Evolutionary conservation across 768 basidiomycete species (phyloP).

Genomic region (Termitomyces sp.): DNA sequence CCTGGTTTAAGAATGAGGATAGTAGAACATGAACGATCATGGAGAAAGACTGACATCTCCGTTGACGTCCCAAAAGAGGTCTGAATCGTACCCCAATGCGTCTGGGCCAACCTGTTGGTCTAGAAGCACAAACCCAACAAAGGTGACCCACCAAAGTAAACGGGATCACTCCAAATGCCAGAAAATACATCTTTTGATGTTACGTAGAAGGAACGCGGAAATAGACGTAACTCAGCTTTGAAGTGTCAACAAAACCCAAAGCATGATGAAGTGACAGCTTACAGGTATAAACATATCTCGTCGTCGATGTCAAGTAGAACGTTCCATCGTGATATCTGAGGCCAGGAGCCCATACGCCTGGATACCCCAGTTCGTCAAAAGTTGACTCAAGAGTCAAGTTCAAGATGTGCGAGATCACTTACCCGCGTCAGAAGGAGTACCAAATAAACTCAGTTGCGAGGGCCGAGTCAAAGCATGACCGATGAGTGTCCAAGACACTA

Average conservation of each 20-base stretch:
- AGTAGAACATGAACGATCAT: not conserved
- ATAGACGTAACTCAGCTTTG: slow-evolving; percentile 32
- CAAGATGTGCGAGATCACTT: not conserved
- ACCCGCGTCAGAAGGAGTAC: slow-evolving; percentile 38
- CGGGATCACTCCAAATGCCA: slow-evolving; percentile 37
- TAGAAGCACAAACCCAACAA: not conserved
- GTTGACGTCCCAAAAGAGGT: slow-evolving; percentile 39
- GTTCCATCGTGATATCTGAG: slow-evolving; percentile 33
- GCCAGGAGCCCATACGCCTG: slow-evolving; percentile 34
- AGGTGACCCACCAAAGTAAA: slow-evolving; percentile 32
- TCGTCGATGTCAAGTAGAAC: slow-evolving; percentile 34
- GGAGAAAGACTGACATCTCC: slow-evolving; percentile 25
- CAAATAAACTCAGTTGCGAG: slow-evolving; percentile 32
- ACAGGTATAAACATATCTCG: slow-evolving; percentile 38
- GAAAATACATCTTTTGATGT: slow-evolving; percentile 36
- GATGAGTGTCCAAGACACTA: slow-evolving; percentile 33
- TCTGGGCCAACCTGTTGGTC: slow-evolving; percentile 19
- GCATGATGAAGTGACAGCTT: not conserved
- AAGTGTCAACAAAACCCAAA: not conserved
- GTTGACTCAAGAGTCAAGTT: not conserved
- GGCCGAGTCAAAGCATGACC: slow-evolving; percentile 34
- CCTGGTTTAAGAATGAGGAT: slow-evolving; percentile 14
- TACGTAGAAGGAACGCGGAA: slow-evolving; percentile 38
- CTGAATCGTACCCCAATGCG: slow-evolving; percentile 35
- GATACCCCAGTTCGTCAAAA: not conserved